phyloP scores from a whole-genome alignment of 169 alveolate species.

The Plasmodium inui region DNA sequence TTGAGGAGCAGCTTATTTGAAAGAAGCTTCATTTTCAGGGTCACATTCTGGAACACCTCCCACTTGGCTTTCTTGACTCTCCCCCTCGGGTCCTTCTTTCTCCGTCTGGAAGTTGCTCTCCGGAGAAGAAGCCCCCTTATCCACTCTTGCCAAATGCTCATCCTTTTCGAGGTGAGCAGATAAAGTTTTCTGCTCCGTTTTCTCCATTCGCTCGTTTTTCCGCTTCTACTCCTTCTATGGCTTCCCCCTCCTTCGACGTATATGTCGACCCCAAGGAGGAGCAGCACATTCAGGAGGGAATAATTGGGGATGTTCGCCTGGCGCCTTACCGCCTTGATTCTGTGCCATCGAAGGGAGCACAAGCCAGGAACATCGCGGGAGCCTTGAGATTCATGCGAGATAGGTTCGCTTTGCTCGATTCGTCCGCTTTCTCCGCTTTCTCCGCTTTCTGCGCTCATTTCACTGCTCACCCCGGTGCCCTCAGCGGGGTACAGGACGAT shows the following conservation, averaged over 20 bases:
- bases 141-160: neutral
- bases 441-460: neutral
- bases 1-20: neutral
- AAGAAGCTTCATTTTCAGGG: neutral
- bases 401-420: neutral
- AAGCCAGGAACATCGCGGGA: neutral
- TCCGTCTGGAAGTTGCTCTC: neutral
- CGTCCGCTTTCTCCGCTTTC: neutral
- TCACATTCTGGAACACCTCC: conserved; percentile 1
- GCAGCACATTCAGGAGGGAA: conserved; percentile 17
- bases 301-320: conserved; percentile 22
- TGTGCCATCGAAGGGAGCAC: neutral
- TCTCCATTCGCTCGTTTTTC: too few species aligned
- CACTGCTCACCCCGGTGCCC: neutral
- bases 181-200: neutral
- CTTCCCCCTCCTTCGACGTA: neutral
- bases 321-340: neutral
- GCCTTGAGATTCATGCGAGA: neutral
- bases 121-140: neutral
- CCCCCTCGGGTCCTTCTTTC: neutral
- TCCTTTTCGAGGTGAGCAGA: neutral
- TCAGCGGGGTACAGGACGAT: neutral
- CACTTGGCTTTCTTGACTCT: neutral
- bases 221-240: neutral
- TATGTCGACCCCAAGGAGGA: conserved; percentile 16